phyloP scores from a whole-genome alignment of 257 asterid species.

The Anisodus tanguticus region DNA sequence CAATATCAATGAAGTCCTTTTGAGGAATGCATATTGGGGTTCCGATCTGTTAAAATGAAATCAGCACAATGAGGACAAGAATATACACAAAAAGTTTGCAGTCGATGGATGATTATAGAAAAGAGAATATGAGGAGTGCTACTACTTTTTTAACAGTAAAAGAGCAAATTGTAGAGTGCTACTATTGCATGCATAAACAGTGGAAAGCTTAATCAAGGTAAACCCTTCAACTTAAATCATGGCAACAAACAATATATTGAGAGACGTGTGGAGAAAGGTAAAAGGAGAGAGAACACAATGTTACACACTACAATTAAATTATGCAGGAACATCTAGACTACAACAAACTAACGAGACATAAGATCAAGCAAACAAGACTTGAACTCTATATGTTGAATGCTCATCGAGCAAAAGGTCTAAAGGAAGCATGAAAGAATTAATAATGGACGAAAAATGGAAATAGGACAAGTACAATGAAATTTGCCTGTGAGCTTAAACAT shows the following conservation, averaged over 20 bases:
- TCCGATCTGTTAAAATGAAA: constrained; percentile 52
- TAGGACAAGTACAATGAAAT: neutral
- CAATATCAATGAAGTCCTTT: constrained; percentile 80
- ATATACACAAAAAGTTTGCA: neutral
- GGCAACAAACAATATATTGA: constrained; percentile 2
- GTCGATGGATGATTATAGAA: constrained; percentile 4
- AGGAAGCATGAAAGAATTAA: neutral
- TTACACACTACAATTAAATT: neutral
- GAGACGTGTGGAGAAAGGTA: neutral
- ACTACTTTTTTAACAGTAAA: constrained; percentile 13
- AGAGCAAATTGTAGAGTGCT: neutral
- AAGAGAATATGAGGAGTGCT: constrained; percentile 5
- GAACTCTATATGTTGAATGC: neutral
- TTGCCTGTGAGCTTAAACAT: neutral
- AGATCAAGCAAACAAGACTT: constrained; percentile 17
- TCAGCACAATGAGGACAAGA: constrained; percentile 39
- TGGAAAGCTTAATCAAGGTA: constrained; percentile 17
- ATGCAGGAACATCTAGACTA: constrained; percentile 9
- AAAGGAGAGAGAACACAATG: constrained; percentile 1
- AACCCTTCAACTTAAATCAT: neutral
- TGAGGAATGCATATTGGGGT: constrained; percentile 69
- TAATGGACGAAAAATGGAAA: constrained; percentile 11
- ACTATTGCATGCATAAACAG: neutral
- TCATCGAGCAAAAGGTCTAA: neutral
- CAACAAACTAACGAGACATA: neutral